Evolutionary conservation across 768 basidiomycete genomes (phyloP), one percentile per base, ranked within the genome.

Genomic region (Scleroderma citrinum): DNA sequence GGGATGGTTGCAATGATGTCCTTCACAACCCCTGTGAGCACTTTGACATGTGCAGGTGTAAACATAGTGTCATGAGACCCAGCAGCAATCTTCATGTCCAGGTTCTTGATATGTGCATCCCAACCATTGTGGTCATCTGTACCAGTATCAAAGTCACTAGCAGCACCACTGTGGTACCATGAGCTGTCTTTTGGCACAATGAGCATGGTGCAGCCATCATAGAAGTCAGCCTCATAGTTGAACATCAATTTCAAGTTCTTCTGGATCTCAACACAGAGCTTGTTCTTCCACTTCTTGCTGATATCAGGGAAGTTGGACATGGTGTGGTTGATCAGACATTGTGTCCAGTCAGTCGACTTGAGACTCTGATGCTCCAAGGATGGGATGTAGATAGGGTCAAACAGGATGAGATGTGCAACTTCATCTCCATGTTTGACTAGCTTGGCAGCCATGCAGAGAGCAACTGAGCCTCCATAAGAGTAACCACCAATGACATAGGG

Each of bases 241-340:
- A 66, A 65, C 64, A 65, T 65, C 5, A 55, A 63, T 7, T 66
- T 62, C 52, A 65, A 39, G 47, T 65, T 65, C 58, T 65, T 65
- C 24, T 59, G 59, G 37, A 65, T 65, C 51, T 65, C 63, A 13
- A 52, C 53, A 36, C 59, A 58, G 40, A 65, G 36, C 46, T 61
- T 65, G 50, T 43, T 59, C 26, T 63, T 63, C 63, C 63, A 65
- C 42, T 54, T 61, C 36, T 66, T 64, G 6, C 63, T 62, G 11
- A 65, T 66, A 11, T 65, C 63, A n/a, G 56, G 57, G 53, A 65
- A 65, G 52, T 65, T 66, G 47, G 56, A 50, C 11, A 56, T 53
- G 51, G 66, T 65, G 42, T 60, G 55, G n/a, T 66, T 60, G 6
- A 65, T 59, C 5, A 56, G 55, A n/a, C 57, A 59, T 26, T 65